Conservation (phyloP, 148 eudicot genomes). For the Rhododendron vialii region DNA sequence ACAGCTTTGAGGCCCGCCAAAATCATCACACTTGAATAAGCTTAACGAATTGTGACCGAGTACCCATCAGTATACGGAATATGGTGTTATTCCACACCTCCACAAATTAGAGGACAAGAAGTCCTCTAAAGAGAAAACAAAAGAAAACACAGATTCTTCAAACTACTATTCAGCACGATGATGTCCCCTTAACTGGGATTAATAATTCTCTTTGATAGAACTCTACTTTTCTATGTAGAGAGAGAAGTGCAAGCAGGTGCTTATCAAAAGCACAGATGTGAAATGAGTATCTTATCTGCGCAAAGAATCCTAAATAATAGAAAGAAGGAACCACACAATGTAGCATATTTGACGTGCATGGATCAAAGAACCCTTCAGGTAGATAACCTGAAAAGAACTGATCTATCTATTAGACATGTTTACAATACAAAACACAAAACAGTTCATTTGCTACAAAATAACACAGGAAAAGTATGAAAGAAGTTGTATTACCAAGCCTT, state of each 20-base stretch:
- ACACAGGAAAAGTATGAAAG: background rate
- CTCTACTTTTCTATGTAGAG: background rate
- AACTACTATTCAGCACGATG: background rate
- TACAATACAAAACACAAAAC: background rate
- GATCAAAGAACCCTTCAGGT: background rate
- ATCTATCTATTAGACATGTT: background rate
- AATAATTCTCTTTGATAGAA: background rate
- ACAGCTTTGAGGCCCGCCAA: no score
- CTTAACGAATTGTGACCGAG: no score
- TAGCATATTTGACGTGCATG: background rate
- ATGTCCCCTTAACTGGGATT: no score
- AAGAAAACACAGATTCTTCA: background rate
- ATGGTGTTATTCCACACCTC: background rate
- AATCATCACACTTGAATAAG: no score
- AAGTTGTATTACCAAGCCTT: conserved; percentile 45
- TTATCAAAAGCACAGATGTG: background rate
- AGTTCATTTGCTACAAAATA: background rate
- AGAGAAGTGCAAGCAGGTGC: background rate
- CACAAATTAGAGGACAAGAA: background rate
- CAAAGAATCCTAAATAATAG: background rate
- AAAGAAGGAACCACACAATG: background rate
- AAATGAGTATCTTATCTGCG: background rate
- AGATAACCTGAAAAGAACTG: background rate
- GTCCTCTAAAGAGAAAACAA: background rate
- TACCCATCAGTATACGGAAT: background rate